A percentile compares a stretch with the other conserved stretches of the same genome.
Conservation (phyloP, 2,329 filamentous ascomycete species). For the Sarocladiaceae sp. region DNA sequence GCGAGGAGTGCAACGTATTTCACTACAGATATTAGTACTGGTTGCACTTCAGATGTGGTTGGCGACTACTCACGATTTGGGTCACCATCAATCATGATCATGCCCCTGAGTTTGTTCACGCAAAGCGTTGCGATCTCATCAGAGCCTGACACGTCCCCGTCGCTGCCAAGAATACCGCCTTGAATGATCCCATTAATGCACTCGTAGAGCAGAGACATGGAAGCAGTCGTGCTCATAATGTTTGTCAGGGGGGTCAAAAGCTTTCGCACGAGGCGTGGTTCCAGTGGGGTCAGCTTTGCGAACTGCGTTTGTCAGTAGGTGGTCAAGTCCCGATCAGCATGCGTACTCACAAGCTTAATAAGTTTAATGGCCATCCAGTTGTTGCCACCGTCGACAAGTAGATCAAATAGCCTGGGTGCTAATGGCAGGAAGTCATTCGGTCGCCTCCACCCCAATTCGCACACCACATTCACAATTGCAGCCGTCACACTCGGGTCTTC, state of each 20-base stretch:
- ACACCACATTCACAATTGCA: slow-evolving; percentile 94
- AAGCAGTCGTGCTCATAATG: slow-evolving; percentile 89
- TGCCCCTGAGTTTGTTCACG: slow-evolving; percentile 86
- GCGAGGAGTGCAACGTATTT: slow-evolving; percentile 96
- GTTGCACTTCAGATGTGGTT: background rate
- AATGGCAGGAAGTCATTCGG: slow-evolving; percentile 92
- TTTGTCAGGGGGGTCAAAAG: slow-evolving; percentile 85
- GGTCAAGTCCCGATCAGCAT: background rate
- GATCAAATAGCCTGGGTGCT: slow-evolving; percentile 85
- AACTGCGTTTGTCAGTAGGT: slow-evolving; percentile 55
- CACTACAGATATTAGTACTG: slow-evolving; percentile 46
- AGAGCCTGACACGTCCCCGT: slow-evolving; percentile 73
- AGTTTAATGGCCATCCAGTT: slow-evolving; percentile 99
- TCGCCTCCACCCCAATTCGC: slow-evolving; percentile 89
- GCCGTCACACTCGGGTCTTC: slow-evolving; percentile 93
- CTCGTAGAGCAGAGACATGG: slow-evolving; percentile 97
- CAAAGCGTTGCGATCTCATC: slow-evolving; percentile 92
- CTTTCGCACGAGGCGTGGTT: slow-evolving; percentile 88
- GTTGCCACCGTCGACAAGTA: slow-evolving; percentile 87
- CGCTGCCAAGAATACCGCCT: slow-evolving; percentile 83
- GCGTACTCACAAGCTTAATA: slow-evolving; percentile 72
- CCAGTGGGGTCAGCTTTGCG: slow-evolving; percentile 86
- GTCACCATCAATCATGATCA: slow-evolving; percentile 91
- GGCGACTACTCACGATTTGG: slow-evolving; percentile 68
- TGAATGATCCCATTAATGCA: slow-evolving; percentile 99